Conservation (phyloP, 73 alveolate genomes). For the Tetrahymena borealis region DNA sequence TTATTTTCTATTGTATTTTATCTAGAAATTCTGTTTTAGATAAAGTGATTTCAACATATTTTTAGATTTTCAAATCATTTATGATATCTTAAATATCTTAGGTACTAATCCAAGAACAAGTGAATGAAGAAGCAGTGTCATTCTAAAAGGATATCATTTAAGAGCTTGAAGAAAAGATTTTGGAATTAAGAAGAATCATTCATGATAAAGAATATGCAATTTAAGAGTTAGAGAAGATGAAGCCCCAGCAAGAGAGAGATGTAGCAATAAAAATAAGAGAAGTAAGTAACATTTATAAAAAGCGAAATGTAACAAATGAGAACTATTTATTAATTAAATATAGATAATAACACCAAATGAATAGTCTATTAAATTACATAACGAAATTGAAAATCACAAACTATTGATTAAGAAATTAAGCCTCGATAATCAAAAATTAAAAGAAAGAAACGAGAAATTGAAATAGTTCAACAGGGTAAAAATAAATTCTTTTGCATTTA, state of each 20-base stretch:
- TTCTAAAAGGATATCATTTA: conserved; percentile 25
- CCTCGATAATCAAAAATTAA: background rate
- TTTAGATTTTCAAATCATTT: background rate
- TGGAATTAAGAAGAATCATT: conserved; percentile 25
- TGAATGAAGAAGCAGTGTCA: conserved; percentile 16
- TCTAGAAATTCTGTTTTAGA: background rate
- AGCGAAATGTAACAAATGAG: background rate
- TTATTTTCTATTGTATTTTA: too few relatives aligned
- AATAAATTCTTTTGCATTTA: background rate
- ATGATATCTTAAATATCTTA: background rate
- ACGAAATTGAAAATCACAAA: conserved; percentile 27
- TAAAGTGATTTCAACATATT: background rate
- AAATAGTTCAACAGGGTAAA: background rate
- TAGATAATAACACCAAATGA: conserved; percentile 35
- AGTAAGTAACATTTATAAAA: background rate
- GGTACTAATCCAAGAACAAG: conserved; percentile 13
- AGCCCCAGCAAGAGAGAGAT: conserved; percentile 32
- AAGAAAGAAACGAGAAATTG: background rate
- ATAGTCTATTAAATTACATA: conserved; percentile 26
- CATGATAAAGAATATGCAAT: conserved; percentile 47
- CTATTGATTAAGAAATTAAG: conserved; percentile 2
- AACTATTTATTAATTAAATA: conserved; percentile 2
- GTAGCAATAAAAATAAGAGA: background rate
- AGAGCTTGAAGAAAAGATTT: conserved; percentile 35
- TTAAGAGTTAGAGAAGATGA: conserved; percentile 29